Base-by-base conservation (phyloP, 2,329 filamentous ascomycete genomes). In the Cercospora canescens region DNA sequence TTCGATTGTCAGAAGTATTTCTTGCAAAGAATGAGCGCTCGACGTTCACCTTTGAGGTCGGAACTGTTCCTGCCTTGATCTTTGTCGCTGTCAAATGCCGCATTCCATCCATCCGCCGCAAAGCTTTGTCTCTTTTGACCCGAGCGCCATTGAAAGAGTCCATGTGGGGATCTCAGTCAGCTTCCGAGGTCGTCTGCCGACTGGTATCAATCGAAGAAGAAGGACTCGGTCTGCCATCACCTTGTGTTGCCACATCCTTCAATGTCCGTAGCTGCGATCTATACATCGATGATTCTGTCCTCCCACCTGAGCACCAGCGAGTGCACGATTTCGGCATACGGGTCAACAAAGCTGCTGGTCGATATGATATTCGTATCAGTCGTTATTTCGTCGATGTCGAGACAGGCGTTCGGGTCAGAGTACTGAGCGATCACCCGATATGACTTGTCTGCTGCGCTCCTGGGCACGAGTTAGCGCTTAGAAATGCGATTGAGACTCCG, bases 41-140 rank as follows among this genome's bases (percentile, higher is more conserved):
- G n/a, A 61, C 55, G 11, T 75, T 74, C 60, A 73, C 72, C 6
- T 72, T 76, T 54, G 70, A 74, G 59, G 39, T 66, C 16, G 71
- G 70, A 28, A 64, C 66, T 12, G 39, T 71, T 18, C 66, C 72
- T 14, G 67, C 70, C 16, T 55, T 75, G 3, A 73, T 69, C 59
- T 72, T 72, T 50, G 63, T 64, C 12, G 71, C 70, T 11, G 67
- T 66, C 11, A 73, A 73, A 59, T 74, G 72, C 41, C 69, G 73
- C 6, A 62, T 72, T 6, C 70, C 66, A 16, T 67, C 68, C 4
- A 24, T 75, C 6, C 66, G 71, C 8, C 63, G 71, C 5, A 60
- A 66, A 50, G 72, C 73, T 4, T 45, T 75, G 6, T 57, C 64
- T n/a, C 62, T 75, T 7, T 37, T 75, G 3, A 24, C 62, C 9